These are phyloP conservation scores for Datisca glomerata DNA, from an alignment of 306 rosid species.

Conservation along the genomic window DNA sequence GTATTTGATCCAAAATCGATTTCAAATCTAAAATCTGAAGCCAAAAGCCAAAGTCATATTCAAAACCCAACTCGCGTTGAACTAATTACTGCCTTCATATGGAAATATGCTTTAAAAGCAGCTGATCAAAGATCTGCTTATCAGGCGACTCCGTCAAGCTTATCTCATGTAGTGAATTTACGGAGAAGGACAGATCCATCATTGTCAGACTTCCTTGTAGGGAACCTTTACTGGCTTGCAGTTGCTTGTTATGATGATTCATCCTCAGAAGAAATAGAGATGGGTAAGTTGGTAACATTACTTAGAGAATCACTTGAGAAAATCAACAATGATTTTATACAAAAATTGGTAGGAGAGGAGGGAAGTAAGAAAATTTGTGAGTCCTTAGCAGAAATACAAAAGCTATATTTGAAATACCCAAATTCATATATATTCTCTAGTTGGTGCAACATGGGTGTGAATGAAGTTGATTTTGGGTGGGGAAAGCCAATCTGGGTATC, in stretches of 20 bases:
- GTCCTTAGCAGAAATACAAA: not conserved
- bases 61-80: constrained; percentile 15
- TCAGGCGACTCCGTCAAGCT: not conserved
- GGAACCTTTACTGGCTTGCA: constrained; percentile 2
- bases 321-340: not conserved
- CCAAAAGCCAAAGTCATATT: not conserved
- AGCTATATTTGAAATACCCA: not conserved
- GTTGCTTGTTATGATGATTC: not conserved
- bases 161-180: not conserved
- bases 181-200: constrained; percentile 4
- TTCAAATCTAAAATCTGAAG: not conserved
- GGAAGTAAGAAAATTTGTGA: not conserved
- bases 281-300: not conserved
- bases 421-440: not conserved
- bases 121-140: not conserved
- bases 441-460: constrained; percentile 4
- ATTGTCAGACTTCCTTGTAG: not conserved
- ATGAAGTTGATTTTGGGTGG: constrained; percentile 16
- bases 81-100: constrained; percentile 10
- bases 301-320: not conserved
- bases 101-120: constrained; percentile 11
- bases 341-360: not conserved
- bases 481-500: constrained; percentile 5
- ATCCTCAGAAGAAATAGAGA: not conserved
- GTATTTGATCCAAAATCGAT: constrained; percentile 7